Conservation (phyloP, 805 yeast species). For the Saccharomycopsis schoenii region DNA sequence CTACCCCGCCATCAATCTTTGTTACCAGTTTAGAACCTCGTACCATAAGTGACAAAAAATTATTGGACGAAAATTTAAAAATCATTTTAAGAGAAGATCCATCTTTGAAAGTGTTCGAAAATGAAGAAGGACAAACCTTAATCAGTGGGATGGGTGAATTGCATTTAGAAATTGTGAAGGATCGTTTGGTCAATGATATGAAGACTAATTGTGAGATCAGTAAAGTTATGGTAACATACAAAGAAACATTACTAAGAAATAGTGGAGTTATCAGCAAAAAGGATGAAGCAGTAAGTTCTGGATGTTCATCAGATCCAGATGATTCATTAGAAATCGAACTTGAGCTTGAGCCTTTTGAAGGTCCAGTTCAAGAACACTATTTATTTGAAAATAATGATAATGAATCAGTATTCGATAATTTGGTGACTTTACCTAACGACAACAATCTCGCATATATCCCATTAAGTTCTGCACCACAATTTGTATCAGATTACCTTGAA, state of each 20-base stretch:
- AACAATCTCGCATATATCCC: conserved; percentile 32
- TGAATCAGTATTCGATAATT: conserved; percentile 18
- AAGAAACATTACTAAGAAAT: conserved; percentile 48
- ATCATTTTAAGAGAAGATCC: conserved; percentile 83
- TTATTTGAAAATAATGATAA: conserved; percentile 32
- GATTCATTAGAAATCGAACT: conserved; percentile 20
- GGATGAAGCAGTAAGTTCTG: conserved; percentile 20
- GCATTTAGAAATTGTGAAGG: conserved; percentile 81
- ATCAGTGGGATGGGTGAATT: conserved; percentile 96
- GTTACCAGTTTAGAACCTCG: conserved; percentile 75
- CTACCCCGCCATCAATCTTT: conserved; percentile 87
- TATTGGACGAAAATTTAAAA: conserved; percentile 60
- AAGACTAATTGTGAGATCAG: conserved; percentile 76
- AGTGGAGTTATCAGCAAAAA: conserved; percentile 20
- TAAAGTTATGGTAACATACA: conserved; percentile 80
- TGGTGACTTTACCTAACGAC: conserved; percentile 29
- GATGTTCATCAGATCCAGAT: not conserved
- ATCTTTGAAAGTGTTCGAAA: conserved; percentile 56
- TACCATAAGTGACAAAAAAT: conserved; percentile 69
- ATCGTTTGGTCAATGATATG: conserved; percentile 69
- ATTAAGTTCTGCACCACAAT: conserved; percentile 13
- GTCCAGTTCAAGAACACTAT: conserved; percentile 22
- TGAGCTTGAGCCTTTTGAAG: conserved; percentile 22
- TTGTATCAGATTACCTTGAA: conserved; percentile 8
- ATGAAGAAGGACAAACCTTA: conserved; percentile 86